Conservation (phyloP, 2,329 filamentous ascomycete genomes). For the Ascochyta koolunga region DNA sequence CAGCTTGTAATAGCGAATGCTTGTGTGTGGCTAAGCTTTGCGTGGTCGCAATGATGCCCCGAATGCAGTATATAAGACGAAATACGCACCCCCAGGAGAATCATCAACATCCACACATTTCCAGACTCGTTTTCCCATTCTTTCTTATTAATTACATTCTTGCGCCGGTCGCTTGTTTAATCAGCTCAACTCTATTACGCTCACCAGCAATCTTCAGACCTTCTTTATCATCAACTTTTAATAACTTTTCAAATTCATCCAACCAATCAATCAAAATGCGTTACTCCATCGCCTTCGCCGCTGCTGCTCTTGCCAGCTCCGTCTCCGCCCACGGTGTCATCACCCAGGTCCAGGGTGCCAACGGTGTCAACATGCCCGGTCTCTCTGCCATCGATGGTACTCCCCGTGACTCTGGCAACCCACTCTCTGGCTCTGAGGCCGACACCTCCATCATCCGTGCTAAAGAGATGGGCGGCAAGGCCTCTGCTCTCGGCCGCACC, state of each 20-base stretch:
- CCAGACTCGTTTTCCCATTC: slow-evolving; percentile 36
- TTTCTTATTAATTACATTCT: slow-evolving; percentile 38
- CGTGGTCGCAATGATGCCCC: not conserved
- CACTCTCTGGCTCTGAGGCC: slow-evolving; percentile 68
- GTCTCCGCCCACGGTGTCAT: slow-evolving; percentile 65
- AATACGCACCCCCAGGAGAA: slow-evolving; percentile 15
- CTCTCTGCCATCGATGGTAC: slow-evolving; percentile 69
- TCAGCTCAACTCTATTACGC: slow-evolving; percentile 22
- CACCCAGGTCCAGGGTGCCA: slow-evolving; percentile 63
- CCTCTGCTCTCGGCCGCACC: slow-evolving; percentile 68
- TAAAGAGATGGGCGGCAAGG: slow-evolving; percentile 62
- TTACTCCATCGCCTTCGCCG: slow-evolving; percentile 55
- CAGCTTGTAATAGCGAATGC: slow-evolving; percentile 26
- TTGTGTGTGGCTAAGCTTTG: slow-evolving; percentile 42
- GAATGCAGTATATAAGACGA: slow-evolving; percentile 37
- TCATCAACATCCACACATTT: slow-evolving; percentile 40
- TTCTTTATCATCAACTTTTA: slow-evolving; percentile 18
- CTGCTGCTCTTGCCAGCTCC: slow-evolving; percentile 56
- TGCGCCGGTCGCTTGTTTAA: slow-evolving; percentile 47
- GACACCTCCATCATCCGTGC: slow-evolving; percentile 74
- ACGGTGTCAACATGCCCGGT: slow-evolving; percentile 67
- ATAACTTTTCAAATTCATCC: slow-evolving; percentile 13
- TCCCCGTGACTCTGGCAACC: slow-evolving; percentile 68
- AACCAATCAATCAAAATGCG: slow-evolving; percentile 52
- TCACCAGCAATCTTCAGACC: slow-evolving; percentile 20